Conservation (phyloP, 306 rosid species). For the Mimosa pudica region DNA sequence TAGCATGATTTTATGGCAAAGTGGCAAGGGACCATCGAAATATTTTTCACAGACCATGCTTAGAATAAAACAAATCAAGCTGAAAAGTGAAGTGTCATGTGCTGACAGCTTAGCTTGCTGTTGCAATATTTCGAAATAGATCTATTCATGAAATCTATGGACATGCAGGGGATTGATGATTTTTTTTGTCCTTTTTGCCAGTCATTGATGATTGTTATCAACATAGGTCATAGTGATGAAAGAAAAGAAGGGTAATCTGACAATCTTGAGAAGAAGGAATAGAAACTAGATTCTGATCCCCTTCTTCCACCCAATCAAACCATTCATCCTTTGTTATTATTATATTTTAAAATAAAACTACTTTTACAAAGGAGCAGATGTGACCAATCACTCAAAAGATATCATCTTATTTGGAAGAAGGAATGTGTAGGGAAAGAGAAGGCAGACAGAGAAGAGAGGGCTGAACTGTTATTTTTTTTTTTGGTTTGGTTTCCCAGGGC, state of each 20-base stretch:
- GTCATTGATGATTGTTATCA: slow-evolving; percentile 43
- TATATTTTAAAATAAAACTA: neutral
- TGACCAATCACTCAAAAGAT: slow-evolving; percentile 43
- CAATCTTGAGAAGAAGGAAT: slow-evolving; percentile 39
- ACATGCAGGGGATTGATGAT: slow-evolving; percentile 33
- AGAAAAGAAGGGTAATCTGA: slow-evolving; percentile 44
- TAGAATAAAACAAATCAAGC: neutral
- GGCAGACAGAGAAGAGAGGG: neutral
- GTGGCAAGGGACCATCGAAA: neutral
- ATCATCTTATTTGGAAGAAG: neutral
- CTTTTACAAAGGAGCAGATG: slow-evolving; percentile 51
- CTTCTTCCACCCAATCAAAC: slow-evolving; percentile 51
- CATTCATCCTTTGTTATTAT: slow-evolving; percentile 40
- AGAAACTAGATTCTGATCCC: slow-evolving; percentile 68
- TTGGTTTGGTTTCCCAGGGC: no score
- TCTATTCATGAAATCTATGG: neutral
- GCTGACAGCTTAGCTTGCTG: neutral
- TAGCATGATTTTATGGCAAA: no score
- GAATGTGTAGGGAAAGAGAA: neutral
- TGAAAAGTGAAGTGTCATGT: neutral
- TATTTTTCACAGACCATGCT: neutral
- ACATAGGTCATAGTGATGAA: slow-evolving; percentile 47
- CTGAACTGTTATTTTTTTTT: neutral
- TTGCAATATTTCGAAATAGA: neutral
- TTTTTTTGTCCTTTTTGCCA: neutral